A percentile compares a stretch with the other conserved stretches of the same genome.
phyloP scores from a whole-genome alignment of 2,329 filamentous ascomycete species.

The Acephala macrosclerotiorum region DNA sequence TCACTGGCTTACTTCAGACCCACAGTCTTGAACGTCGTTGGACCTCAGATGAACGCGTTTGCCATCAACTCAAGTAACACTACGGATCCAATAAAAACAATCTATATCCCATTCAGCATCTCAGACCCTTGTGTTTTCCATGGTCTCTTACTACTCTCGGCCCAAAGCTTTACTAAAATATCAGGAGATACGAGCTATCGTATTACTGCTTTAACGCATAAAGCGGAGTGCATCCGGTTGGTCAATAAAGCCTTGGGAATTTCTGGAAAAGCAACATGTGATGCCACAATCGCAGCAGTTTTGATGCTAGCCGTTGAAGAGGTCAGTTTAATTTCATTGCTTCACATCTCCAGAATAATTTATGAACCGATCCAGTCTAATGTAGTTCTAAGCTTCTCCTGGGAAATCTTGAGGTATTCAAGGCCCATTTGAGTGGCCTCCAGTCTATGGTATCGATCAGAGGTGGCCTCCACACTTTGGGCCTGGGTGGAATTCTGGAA shows the following conservation, averaged over 20 bases:
- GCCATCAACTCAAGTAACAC: constrained; percentile 12
- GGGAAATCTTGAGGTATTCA: constrained; percentile 12
- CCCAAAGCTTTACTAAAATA: constrained; percentile 12
- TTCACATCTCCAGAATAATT: constrained; percentile 9
- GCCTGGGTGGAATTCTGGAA: constrained; percentile 9
- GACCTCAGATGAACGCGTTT: constrained; percentile 11
- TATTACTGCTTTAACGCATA: constrained; percentile 11
- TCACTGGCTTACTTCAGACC: constrained; percentile 5
- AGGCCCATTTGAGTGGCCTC: constrained; percentile 9
- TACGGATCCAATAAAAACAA: constrained; percentile 9
- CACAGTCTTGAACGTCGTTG: constrained; percentile 11
- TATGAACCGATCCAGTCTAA: constrained; percentile 10
- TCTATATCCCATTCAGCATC: constrained; percentile 12
- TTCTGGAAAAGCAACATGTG: constrained; percentile 7
- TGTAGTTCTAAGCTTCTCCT: constrained; percentile 12
- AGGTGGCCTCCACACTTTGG: constrained; percentile 11
- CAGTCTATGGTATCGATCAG: constrained; percentile 9
- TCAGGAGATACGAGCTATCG: constrained; percentile 10
- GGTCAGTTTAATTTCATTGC: constrained; percentile 10
- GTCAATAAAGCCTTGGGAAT: constrained; percentile 12
- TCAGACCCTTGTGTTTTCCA: constrained; percentile 10
- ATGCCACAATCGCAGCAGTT: constrained; percentile 12
- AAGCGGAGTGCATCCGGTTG: constrained; percentile 10
- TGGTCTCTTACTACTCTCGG: constrained; percentile 11
- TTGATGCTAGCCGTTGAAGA: constrained; percentile 11